phyloP scores from a whole-genome alignment of 202 grass and related monocot species.

The Schoenoplectus triqueter region DNA sequence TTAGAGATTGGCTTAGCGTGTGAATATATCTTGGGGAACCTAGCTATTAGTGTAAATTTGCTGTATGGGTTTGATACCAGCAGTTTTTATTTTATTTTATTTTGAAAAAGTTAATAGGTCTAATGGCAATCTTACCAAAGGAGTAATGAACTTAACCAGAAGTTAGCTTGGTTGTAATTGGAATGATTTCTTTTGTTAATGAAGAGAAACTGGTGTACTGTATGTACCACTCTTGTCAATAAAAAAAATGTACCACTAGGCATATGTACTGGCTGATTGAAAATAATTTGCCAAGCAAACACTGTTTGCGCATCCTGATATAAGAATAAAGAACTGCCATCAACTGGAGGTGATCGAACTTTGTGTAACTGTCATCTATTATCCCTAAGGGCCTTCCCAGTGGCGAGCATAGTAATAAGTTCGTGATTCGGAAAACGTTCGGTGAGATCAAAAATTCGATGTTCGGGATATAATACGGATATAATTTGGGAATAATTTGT shows the following conservation, averaged over 20 bases:
- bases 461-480: too few species aligned
- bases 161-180: not conserved
- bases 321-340: not conserved
- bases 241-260: not conserved
- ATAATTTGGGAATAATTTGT: too few species aligned
- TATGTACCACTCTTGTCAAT: not conserved
- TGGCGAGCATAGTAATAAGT: too few species aligned
- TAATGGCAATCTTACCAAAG: not conserved
- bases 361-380: not conserved
- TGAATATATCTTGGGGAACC: not conserved
- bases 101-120: not conserved
- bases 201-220: not conserved
- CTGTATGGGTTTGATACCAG: not conserved
- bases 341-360: not conserved
- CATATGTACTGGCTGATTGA: not conserved
- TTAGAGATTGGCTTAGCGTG: not conserved
- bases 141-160: not conserved
- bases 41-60: not conserved
- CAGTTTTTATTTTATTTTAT: not conserved
- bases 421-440: too few species aligned
- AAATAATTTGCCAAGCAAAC: not conserved
- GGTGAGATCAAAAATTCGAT: too few species aligned
- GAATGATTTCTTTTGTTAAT: not conserved
- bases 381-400: not conserved
- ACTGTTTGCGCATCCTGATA: not conserved